A percentile compares a stretch with the other conserved stretches of the same genome.
Conservation (phyloP, 2,329 filamentous ascomycete species). For the Nigrograna mackinnonii region DNA sequence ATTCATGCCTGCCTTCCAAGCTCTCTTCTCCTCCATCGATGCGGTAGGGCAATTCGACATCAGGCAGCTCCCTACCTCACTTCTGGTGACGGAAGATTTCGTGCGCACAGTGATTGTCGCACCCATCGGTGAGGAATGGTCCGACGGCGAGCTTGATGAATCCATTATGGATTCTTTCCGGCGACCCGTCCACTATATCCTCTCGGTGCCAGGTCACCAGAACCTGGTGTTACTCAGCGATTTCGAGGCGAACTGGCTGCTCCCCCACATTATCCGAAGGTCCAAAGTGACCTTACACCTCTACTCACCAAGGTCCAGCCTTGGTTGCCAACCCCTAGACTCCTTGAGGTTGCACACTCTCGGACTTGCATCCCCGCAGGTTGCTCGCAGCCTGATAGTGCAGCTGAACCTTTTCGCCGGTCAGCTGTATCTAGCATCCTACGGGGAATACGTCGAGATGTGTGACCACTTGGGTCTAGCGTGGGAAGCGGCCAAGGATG, state of each 20-base stretch:
- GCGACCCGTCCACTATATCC: slow-evolving; percentile 59
- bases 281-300: slow-evolving; percentile 50
- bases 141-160: too few relatives aligned
- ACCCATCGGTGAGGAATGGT: slow-evolving; percentile 3
- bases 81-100: slow-evolving; percentile 59
- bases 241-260: slow-evolving; percentile 60
- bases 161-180: slow-evolving; percentile 51
- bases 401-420: slow-evolving; percentile 70
- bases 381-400: slow-evolving; percentile 36
- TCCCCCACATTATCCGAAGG: slow-evolving; percentile 42
- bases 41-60: slow-evolving; percentile 41
- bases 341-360: slow-evolving; percentile 49
- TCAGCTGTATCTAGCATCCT: slow-evolving; percentile 64
- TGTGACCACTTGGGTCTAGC: slow-evolving; percentile 59
- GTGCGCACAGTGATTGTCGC: slow-evolving; percentile 45
- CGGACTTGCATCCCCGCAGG: slow-evolving; percentile 13
- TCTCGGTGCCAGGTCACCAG: not conserved
- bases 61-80: slow-evolving; percentile 37
- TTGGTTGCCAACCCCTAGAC: slow-evolving; percentile 46
- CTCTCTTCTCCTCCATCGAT: slow-evolving; percentile 47
- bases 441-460: slow-evolving; percentile 56
- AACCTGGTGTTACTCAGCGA: slow-evolving; percentile 62
- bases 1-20: slow-evolving; percentile 51
- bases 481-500: slow-evolving; percentile 19
- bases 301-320: slow-evolving; percentile 54